Conservation (phyloP, 2,329 filamentous ascomycete species). For the Fusarium sp. region DNA sequence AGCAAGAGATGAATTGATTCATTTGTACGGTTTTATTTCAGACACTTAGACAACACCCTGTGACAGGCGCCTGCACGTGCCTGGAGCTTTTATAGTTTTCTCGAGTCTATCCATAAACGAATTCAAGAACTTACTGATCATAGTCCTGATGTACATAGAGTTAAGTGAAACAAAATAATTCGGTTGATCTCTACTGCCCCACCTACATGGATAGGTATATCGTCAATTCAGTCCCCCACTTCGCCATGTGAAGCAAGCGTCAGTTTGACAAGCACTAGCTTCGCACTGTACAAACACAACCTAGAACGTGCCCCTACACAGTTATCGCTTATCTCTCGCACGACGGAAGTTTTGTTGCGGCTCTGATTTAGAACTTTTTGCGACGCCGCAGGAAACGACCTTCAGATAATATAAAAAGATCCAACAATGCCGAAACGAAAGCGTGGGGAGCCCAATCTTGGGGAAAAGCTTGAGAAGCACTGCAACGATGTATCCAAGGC, state of each 20-base stretch:
- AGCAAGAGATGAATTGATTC: neutral
- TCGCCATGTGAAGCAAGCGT: conserved; percentile 12
- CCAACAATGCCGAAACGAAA: conserved; percentile 70
- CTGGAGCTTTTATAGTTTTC: neutral
- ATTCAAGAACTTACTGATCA: neutral
- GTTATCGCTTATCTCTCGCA: conserved; percentile 58
- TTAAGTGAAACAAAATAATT: neutral
- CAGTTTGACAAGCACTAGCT: neutral
- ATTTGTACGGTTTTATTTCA: neutral
- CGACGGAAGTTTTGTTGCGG: conserved; percentile 61
- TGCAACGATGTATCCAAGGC: conserved; percentile 74
- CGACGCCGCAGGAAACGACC: conserved; percentile 31
- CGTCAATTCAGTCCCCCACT: conserved; percentile 29
- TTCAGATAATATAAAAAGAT: conserved; percentile 32
- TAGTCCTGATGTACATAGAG: neutral
- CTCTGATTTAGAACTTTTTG: conserved; percentile 40
- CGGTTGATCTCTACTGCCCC: conserved; percentile 28
- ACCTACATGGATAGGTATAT: conserved; percentile 6
- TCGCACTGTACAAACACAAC: conserved; percentile 16
- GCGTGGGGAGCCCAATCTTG: conserved; percentile 61
- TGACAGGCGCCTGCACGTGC: too few species aligned
- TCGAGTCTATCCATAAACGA: neutral
- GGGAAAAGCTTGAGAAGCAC: conserved; percentile 66
- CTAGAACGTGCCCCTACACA: neutral
- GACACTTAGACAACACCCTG: neutral